Evolutionary conservation across 768 basidiomycete species (phyloP), one percentile per base, ranked within the genome.

Genomic region (Tephrocybe sp.): DNA sequence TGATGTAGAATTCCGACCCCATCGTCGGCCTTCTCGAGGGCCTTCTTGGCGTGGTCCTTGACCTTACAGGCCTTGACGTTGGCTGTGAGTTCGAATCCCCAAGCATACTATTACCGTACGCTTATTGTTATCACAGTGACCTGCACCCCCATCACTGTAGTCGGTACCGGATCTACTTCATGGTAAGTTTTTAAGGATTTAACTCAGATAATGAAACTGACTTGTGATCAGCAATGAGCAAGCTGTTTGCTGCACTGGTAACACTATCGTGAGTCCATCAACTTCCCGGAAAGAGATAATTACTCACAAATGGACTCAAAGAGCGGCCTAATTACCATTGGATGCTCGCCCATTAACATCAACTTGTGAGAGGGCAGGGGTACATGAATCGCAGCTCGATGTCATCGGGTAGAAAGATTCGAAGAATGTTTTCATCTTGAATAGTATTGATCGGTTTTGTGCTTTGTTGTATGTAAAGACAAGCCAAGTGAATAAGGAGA

Each of bases 211-310:
- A 33, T n/a, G 17, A 5, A 7, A 12, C 1, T 12, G 6, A 19
- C 20, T n/a, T 22, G 9, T 19, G 5, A 17, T 46, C 10, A 56
- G 60, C 54, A 38, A 34, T 23, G 11, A 38, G 11, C 56, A 62
- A 44, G 38, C 54, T n/a, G 56, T 46, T 43, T 62, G 60, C 52
- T 62, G 60, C 54, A 49, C 49, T 26, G 51, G 52, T 36, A 51
- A 61, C 49, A 57, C 14, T 38, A 57, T 61, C 40, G 60, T 61
- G 30, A 54, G 60, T 56, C 6, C 17, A 8, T 3, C 1, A 11
- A 30, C 6, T 20, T 17, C 13, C 13, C 3, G 10, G n/a, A 10
- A 31, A 20, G 12, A 40, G n/a, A 19, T 6, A 20, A 20, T 23
- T 13, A 40, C 47, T 46, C 30, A 39, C 49, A 7, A 31, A 33